Evolutionary conservation across 2,329 filamentous ascomycete species (phyloP).

Genomic region (Hirsutella thompsonii): DNA sequence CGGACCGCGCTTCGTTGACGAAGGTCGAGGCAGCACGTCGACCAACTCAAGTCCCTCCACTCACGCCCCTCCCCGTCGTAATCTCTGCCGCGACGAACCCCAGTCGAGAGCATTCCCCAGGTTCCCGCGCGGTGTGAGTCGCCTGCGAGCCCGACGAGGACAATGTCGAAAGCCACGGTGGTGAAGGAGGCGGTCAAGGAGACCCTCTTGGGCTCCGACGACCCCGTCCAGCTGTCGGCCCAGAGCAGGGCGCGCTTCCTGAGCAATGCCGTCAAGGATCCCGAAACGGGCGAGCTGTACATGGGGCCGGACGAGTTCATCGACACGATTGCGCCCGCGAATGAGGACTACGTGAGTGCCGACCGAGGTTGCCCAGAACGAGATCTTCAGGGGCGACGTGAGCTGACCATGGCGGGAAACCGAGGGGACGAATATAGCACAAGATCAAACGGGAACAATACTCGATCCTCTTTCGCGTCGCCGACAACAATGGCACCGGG

Average conservation of each 20-base stretch:
- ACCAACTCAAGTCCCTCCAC: too few species aligned
- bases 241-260: conserved; percentile 68
- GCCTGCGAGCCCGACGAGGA: conserved; percentile 2
- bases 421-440: conserved; percentile 59
- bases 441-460: conserved; percentile 98
- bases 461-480: conserved; percentile 81
- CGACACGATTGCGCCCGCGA: conserved; percentile 71
- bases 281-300: conserved; percentile 61
- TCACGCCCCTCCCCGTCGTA: too few species aligned
- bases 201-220: conserved; percentile 53
- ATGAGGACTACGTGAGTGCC: conserved; percentile 85
- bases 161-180: conserved; percentile 28
- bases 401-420: neutral
- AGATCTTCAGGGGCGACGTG: neutral
- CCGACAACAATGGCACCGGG: conserved; percentile 65
- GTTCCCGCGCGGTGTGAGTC: neutral
- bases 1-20: neutral
- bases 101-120: neutral
- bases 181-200: conserved; percentile 68
- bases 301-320: conserved; percentile 84
- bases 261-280: conserved; percentile 62
- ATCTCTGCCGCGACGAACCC: neutral
- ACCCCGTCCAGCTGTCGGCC: conserved; percentile 51
- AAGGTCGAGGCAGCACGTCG: neutral
- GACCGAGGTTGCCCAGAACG: neutral